Evolutionary conservation across 495 filamentous ascomycete genomes (phyloP).

Genomic region (Neurospora sp.): DNA sequence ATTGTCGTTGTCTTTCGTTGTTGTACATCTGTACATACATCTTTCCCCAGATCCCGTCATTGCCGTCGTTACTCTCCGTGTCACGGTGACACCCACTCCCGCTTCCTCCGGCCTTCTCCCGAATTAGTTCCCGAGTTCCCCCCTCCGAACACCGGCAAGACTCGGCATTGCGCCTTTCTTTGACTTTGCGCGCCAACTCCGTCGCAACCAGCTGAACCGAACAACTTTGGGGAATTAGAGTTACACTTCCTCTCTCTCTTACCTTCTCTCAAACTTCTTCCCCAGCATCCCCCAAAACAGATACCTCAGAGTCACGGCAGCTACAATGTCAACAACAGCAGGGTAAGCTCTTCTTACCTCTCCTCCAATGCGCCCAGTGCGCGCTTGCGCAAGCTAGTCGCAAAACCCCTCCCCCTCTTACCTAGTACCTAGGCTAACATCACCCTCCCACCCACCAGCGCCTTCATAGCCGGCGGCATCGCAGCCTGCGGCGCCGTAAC

Average conservation of each 20-base stretch:
- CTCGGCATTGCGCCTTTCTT: constrained; percentile 5
- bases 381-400: neutral
- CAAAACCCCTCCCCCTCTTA: neutral
- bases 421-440: constrained; percentile 11
- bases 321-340: constrained; percentile 36
- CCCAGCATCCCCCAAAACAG: neutral
- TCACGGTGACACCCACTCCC: neutral
- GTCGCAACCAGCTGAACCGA: neutral
- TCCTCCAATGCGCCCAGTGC: neutral
- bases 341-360: constrained; percentile 23
- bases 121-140: neutral
- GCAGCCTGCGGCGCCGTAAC: constrained; percentile 96
- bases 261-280: neutral
- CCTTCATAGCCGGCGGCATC: constrained; percentile 90
- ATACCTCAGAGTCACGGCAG: neutral
- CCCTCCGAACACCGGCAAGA: constrained; percentile 1
- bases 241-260: neutral
- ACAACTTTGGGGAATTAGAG: neutral
- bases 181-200: neutral
- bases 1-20: neutral
- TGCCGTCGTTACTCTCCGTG: neutral
- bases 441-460: constrained; percentile 23
- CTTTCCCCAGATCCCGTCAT: neutral
- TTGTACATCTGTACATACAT: neutral
- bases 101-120: neutral